Evolutionary conservation across 768 basidiomycete species (phyloP).

Genomic region (Xanthoconium stramineum): DNA sequence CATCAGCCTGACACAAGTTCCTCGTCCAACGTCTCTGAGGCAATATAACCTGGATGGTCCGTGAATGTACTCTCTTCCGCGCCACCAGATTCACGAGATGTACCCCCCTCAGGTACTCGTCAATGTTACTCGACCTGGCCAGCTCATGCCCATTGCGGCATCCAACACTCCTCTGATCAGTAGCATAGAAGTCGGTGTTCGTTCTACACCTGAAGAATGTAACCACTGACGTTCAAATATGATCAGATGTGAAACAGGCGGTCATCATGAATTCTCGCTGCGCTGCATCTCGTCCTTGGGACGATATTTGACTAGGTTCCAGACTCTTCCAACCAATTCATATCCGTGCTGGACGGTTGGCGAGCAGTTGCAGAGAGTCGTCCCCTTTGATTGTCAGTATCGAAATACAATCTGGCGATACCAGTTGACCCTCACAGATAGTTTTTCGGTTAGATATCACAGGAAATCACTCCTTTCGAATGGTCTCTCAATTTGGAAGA

Average conservation of each 20-base stretch:
- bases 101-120: background rate
- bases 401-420: background rate
- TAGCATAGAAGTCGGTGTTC: conserved; percentile 3
- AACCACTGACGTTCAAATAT: background rate
- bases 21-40: background rate
- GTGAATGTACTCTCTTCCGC: background rate
- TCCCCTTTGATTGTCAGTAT: background rate
- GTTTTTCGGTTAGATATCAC: background rate
- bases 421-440: background rate
- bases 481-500: conserved; percentile 30
- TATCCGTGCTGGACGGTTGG: background rate
- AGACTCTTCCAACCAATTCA: background rate
- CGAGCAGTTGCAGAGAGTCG: background rate
- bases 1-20: background rate
- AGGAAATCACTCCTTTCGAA: conserved; percentile 9
- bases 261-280: background rate
- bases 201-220: background rate
- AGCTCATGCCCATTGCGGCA: background rate
- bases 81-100: background rate
- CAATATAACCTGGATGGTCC: background rate
- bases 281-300: background rate
- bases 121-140: background rate
- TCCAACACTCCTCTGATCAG: background rate
- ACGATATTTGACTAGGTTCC: background rate
- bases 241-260: too few relatives aligned